phyloP scores from a whole-genome alignment of 169 alveolate genomes.

The Plasmodium cynomolgi region DNA sequence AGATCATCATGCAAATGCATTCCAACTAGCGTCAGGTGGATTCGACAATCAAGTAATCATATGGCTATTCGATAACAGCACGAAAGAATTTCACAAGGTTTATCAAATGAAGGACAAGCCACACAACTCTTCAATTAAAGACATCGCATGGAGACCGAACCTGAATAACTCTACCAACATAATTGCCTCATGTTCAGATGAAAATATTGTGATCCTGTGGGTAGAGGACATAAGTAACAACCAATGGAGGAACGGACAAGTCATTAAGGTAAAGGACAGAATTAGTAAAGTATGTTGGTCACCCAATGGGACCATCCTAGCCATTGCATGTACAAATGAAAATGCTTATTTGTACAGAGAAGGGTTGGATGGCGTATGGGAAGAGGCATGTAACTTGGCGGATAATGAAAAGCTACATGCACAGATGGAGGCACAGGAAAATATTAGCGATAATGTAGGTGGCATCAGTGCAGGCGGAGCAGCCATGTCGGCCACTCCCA shows the following conservation, averaged over 20 bases:
- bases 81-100: slow-evolving; percentile 76
- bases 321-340: slow-evolving; percentile 78
- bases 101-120: slow-evolving; percentile 75
- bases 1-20: slow-evolving; percentile 67
- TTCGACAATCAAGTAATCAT: slow-evolving; percentile 87
- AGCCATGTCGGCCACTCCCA: background rate
- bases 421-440: slow-evolving; percentile 4
- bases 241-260: slow-evolving; percentile 59
- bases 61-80: slow-evolving; percentile 85
- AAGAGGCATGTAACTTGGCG: slow-evolving; percentile 69
- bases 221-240: slow-evolving; percentile 74
- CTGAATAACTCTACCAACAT: slow-evolving; percentile 79
- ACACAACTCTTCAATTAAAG: slow-evolving; percentile 89
- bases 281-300: slow-evolving; percentile 77
- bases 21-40: slow-evolving; percentile 90
- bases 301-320: slow-evolving; percentile 80
- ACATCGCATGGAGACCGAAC: slow-evolving; percentile 91
- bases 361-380: slow-evolving; percentile 80
- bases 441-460: background rate
- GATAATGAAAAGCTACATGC: slow-evolving; percentile 19
- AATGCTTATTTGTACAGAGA: slow-evolving; percentile 77
- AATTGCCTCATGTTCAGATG: slow-evolving; percentile 86
- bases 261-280: slow-evolving; percentile 25
- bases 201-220: slow-evolving; percentile 80
- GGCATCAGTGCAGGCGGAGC: background rate